A percentile compares a stretch with the other conserved stretches of the same genome.
Conservation (phyloP, 202 grass and related monocot genomes). For the Zizania palustris region DNA sequence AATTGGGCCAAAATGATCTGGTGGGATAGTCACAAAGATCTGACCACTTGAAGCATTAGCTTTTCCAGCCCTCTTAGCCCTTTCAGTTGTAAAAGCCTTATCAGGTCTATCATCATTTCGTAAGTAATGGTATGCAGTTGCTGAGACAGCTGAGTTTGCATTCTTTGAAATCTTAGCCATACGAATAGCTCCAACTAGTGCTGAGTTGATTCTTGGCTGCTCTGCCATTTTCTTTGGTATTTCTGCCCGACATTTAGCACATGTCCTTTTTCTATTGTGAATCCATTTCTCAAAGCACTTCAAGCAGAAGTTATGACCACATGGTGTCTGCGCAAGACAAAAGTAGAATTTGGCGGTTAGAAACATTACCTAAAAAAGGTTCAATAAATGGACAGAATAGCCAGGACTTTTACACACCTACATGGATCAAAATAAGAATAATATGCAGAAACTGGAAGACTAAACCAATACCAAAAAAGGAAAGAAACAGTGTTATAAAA, state of each 20-base stretch:
- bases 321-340: background rate
- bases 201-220: slow-evolving; percentile 1
- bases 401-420: background rate
- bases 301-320: too few relatives aligned
- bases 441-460: background rate
- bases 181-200: slow-evolving; percentile 21
- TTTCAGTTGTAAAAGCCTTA: slow-evolving; percentile 77
- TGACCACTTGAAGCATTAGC: slow-evolving; percentile 90
- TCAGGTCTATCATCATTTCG: slow-evolving; percentile 84
- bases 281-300: too few relatives aligned
- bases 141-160: slow-evolving; percentile 22
- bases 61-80: slow-evolving; percentile 79
- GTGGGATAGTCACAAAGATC: slow-evolving; percentile 88
- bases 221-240: background rate
- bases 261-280: too few relatives aligned
- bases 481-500: background rate
- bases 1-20: slow-evolving; percentile 91
- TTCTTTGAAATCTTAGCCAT: slow-evolving; percentile 48
- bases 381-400: background rate
- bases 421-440: background rate
- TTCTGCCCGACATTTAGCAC: too few relatives aligned
- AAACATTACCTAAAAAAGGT: background rate
- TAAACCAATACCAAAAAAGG: background rate
- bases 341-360: background rate
- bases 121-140: slow-evolving; percentile 58